Evolutionary conservation across 257 asterid species (phyloP), one percentile per base, ranked within the genome.

Genomic region (Galeopsis tetrahit): DNA sequence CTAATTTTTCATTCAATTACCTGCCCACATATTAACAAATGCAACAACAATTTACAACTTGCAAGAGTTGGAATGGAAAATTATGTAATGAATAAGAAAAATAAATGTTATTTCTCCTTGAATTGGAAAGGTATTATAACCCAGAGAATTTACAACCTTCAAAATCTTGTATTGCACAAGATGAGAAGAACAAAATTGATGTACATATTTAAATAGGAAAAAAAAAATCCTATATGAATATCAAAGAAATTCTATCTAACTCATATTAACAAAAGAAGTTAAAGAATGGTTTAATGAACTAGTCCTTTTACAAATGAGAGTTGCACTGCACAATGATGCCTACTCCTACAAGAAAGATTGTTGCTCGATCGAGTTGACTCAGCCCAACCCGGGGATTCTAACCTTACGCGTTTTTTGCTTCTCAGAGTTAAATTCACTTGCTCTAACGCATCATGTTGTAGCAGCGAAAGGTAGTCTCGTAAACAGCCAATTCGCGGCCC

Each of bases 401-500:
- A 39, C 67, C 63, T 75, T 4, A 46, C 31, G 1, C 60, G 44
- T 3, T 17, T 70, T 9, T 40, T 28, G 33, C 68, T 81, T 63
- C 75, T 69, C 4, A 84, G 86, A 7, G 85, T 79, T 48, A 81
- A 39, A 5, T 78, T 65, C 1, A 72, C 81, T 72, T 76, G 76
- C 42, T 84, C 84, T n/a, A 84, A 67, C 3, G 88, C 86, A 63
- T 77, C 86, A 1, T 64, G 53, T 70, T 81, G 86, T 34, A 84
- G 84, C 57, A 44, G 79, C 4, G 78, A 58, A 51, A 86, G 88
- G 73, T 79, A 84, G 68, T 84, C 88, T 68, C 84, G 68, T 31
- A 75, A 13, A 58, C 82, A 83, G 46, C 83, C 78, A 10, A 85
- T 80, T 69, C 83, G 49, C 10, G 84, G 83, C 60, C 81, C 86